Percentiles rank a stretch among this genome's conserved stretches.
These are phyloP conservation scores for Termitomyces sp. DNA, from an alignment of 768 basidiomycete species.

Conservation along the genomic window DNA sequence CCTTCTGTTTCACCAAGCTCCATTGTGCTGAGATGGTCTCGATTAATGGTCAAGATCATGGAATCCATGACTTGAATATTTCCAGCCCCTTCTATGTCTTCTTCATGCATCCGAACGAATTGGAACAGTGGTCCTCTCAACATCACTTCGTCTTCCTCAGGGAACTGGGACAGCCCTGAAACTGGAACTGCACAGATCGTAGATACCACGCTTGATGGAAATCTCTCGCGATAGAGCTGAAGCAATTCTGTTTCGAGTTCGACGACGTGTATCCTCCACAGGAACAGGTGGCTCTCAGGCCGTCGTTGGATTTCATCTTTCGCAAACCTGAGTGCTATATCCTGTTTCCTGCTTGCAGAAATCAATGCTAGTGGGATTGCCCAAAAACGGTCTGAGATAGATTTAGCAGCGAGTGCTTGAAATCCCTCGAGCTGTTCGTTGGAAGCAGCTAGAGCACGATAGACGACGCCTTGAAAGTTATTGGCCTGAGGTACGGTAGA, in stretches of 20 bases:
- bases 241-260: conserved; percentile 11
- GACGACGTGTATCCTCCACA: conserved; percentile 18
- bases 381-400: conserved; percentile 19
- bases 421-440: conserved; percentile 13
- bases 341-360: conserved; percentile 14
- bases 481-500: not conserved
- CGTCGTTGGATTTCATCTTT: conserved; percentile 4
- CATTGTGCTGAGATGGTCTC: conserved; percentile 22
- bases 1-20: conserved; percentile 17
- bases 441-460: conserved; percentile 15
- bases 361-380: conserved; percentile 19
- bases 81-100: conserved; percentile 5
- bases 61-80: conserved; percentile 16
- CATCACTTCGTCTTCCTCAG: conserved; percentile 18
- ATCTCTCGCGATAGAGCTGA: conserved; percentile 12
- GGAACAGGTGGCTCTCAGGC: conserved; percentile 6
- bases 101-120: conserved; percentile 14
- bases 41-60: conserved; percentile 17
- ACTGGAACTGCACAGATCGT: conserved; percentile 20
- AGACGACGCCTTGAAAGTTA: conserved; percentile 16
- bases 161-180: conserved; percentile 15
- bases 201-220: conserved; percentile 19
- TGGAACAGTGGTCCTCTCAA: conserved; percentile 22
- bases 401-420: conserved; percentile 13
- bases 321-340: conserved; percentile 14